A percentile compares a stretch with the other conserved stretches of the same genome.
Conservation (phyloP, 441 rosid species). For the Hypseocharis bilobata region DNA sequence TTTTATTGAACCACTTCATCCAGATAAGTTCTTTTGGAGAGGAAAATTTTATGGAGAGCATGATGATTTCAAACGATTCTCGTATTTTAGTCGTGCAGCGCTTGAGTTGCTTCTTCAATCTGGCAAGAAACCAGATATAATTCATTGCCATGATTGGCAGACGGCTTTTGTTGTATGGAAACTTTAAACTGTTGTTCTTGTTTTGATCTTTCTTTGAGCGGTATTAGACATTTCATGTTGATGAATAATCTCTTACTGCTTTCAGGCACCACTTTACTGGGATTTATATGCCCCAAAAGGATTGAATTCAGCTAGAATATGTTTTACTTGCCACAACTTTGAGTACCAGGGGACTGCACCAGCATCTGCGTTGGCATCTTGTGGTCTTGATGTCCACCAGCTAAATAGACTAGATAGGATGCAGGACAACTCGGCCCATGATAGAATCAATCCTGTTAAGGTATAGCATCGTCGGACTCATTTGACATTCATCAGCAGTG, state of each 20-base stretch:
- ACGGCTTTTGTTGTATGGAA: conserved; percentile 86
- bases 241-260: conserved; percentile 3
- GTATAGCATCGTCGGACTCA: conserved; percentile 28
- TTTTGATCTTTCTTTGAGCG: conserved; percentile 9
- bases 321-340: conserved; percentile 95
- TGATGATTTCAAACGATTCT: conserved; percentile 90
- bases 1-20: conserved; percentile 94
- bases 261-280: conserved; percentile 94
- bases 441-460: conserved; percentile 80
- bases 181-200: background rate
- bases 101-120: conserved; percentile 85
- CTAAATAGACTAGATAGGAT: conserved; percentile 87
- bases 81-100: conserved; percentile 91
- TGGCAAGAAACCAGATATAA: conserved; percentile 88
- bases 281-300: conserved; percentile 88
- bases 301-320: conserved; percentile 79
- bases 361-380: conserved; percentile 76
- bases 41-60: conserved; percentile 82
- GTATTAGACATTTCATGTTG: conserved; percentile 12
- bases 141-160: conserved; percentile 99
- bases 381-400: conserved; percentile 81
- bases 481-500: background rate
- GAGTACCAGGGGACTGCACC: conserved; percentile 92
- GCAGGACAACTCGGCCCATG: conserved; percentile 77
- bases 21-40: conserved; percentile 87